phyloP scores from a whole-genome alignment of 495 filamentous ascomycete genomes.

The Hyaloscypha variabilis region DNA sequence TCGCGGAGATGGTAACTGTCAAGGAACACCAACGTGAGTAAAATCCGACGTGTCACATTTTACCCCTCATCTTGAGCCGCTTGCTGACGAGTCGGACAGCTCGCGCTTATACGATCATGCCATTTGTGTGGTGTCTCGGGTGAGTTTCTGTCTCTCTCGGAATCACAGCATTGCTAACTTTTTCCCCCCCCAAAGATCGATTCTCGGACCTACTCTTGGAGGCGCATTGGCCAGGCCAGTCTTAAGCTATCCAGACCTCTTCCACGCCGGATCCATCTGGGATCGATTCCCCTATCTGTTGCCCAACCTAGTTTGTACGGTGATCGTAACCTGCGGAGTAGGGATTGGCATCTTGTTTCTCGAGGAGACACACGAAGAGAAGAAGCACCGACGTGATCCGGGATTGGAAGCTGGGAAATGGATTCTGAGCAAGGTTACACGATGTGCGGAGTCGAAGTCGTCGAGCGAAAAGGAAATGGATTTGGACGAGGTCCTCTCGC shows the following conservation, averaged over 20 bases:
- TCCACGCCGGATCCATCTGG: constrained; percentile 73
- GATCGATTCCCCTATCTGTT: constrained; percentile 88
- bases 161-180: constrained; percentile 7
- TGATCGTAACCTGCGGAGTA: constrained; percentile 76
- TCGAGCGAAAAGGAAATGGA: constrained; percentile 32
- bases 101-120: constrained; percentile 95
- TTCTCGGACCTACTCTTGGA: constrained; percentile 88
- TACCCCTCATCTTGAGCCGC: neutral
- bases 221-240: constrained; percentile 88
- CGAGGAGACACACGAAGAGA: constrained; percentile 91
- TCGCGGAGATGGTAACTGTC: constrained; percentile 87
- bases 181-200: constrained; percentile 53
- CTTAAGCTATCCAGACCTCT: constrained; percentile 75
- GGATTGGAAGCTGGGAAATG: constrained; percentile 78
- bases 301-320: constrained; percentile 88
- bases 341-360: constrained; percentile 85
- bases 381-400: constrained; percentile 72
- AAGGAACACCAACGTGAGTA: constrained; percentile 86
- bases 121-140: constrained; percentile 96
- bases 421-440: constrained; percentile 50
- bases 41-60: constrained; percentile 2
- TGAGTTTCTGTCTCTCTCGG: constrained; percentile 35
- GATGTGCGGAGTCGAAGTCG: constrained; percentile 23
- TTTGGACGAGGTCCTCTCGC: constrained; percentile 50
- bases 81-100: constrained; percentile 46